phyloP scores from a whole-genome alignment of 1,284 basidiomycete species.

The Peniophora sp. region DNA sequence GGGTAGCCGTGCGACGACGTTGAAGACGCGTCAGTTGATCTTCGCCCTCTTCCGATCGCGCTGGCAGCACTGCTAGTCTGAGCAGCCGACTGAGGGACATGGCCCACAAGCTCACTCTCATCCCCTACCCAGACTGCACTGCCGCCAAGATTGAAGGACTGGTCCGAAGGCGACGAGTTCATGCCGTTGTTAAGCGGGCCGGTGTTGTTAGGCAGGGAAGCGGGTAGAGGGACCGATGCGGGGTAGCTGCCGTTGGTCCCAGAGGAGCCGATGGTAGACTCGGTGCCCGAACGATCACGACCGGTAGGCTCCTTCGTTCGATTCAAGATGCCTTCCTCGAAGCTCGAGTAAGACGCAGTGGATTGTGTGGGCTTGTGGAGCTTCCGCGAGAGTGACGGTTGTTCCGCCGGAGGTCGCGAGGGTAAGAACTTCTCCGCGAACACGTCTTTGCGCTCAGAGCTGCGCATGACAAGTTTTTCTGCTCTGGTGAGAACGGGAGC shows the following conservation, averaged over 20 bases:
- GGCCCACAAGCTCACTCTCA: slow-evolving; percentile 39
- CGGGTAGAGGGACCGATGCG: slow-evolving; percentile 11
- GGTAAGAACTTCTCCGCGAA: slow-evolving; percentile 74
- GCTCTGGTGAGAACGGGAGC: slow-evolving; percentile 72
- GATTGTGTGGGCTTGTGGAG: slow-evolving; percentile 48
- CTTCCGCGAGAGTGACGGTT: slow-evolving; percentile 3
- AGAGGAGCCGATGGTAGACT: slow-evolving; percentile 30
- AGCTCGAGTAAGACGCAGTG: slow-evolving; percentile 53
- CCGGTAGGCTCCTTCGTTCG: slow-evolving; percentile 29
- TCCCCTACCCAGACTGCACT: slow-evolving; percentile 76
- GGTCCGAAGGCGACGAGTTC: slow-evolving; percentile 53
- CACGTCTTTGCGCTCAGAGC: slow-evolving; percentile 85
- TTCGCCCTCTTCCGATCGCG: slow-evolving; percentile 37
- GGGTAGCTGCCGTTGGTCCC: slow-evolving; percentile 13
- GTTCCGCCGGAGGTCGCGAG: slow-evolving; percentile 13
- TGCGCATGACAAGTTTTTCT: slow-evolving; percentile 86
- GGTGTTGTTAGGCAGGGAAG: slow-evolving; percentile 4
- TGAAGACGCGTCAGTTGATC: slow-evolving; percentile 66
- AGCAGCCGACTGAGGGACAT: slow-evolving; percentile 11
- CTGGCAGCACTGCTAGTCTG: slow-evolving; percentile 12
- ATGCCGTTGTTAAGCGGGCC: slow-evolving; percentile 20
- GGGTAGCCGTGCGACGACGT: slow-evolving; percentile 45
- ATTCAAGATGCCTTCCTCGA: slow-evolving; percentile 53
- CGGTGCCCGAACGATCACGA: slow-evolving; percentile 27
- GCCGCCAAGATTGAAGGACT: slow-evolving; percentile 64